Evolutionary conservation across 2,329 filamentous ascomycete species (phyloP), one percentile per base, ranked within the genome.

Genomic region (Alternaria sp.): DNA sequence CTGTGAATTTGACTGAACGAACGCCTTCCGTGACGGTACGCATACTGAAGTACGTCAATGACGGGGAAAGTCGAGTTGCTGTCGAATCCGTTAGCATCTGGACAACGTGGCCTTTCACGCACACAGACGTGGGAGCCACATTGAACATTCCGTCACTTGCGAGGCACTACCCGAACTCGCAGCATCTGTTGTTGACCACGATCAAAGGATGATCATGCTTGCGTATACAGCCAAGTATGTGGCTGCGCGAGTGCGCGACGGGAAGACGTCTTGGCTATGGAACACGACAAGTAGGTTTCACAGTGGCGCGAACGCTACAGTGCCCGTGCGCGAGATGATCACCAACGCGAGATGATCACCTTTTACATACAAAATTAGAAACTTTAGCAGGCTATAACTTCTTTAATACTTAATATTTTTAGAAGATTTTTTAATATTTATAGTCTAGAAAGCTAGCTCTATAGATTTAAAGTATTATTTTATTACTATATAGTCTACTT

Each of bases 11-110:
- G 28, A 16, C 7, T 32, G 18, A 20, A 14, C 5, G 3, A 8
- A 20, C 4, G 2, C 1, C 18, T 16, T 22, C 4, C 3, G 4
- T 8, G 0, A 14, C n/a, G n/a, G 2, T 32, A 18, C n/a, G 1
- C 0, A 14, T 11, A 34, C 28, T 22, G 26, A 22, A 11, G 20
- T 14, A 32, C n/a, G n/a, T 18, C n/a, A 18, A 34, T 47, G 28
- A 20, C n/a, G 28, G 32, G 18, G 1, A 47, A 5, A 2, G 4
- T 16, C 5, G 18, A 16, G n/a, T 3, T 11, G 0, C 1, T 47
- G 7, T 32, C 2, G 11, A 32, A 24, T 20, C 1, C 44, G 18
- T 16, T 4, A 3, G n/a, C 14, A 26, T 7, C 24, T 26, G 24
- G 6, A 26, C 24, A 32, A 47, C 32, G 44, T 47, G 28, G 44